phyloP scores from a whole-genome alignment of 2,329 filamentous ascomycete species.

The Hortaea werneckii region DNA sequence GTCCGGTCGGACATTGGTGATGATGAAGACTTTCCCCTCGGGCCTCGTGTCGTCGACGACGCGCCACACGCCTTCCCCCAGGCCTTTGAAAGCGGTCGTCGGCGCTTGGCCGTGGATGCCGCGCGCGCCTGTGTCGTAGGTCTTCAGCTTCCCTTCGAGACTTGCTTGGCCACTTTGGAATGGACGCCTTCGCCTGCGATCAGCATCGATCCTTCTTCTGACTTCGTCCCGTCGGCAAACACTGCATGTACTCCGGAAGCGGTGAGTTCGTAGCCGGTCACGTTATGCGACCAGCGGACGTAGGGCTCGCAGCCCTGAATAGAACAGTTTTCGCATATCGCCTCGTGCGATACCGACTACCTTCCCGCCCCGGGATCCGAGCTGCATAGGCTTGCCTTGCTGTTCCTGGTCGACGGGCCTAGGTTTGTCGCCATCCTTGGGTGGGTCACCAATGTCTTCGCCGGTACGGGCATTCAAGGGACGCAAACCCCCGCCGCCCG shows the following conservation, averaged over 20 bases:
- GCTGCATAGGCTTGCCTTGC: conserved; percentile 9
- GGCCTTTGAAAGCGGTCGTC: conserved; percentile 48
- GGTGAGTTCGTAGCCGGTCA: conserved; percentile 50
- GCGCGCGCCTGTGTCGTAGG: conserved; percentile 53
- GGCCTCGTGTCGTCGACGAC: conserved; percentile 41
- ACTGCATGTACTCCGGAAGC: conserved; percentile 44
- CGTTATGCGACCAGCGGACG: conserved; percentile 47
- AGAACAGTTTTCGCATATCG: conserved; percentile 51
- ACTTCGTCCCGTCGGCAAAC: conserved; percentile 52
- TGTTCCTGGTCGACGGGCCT: conserved; percentile 2
- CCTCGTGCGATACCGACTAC: conserved; percentile 53
- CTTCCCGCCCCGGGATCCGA: conserved; percentile 47
- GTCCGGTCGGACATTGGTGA: conserved; percentile 53
- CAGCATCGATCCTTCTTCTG: conserved; percentile 48
- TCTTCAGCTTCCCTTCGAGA: conserved; percentile 49
- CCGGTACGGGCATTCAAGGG: conserved; percentile 46
- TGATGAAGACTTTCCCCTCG: conserved; percentile 42
- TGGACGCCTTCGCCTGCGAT: conserved; percentile 55
- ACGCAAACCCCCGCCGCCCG: conserved; percentile 44
- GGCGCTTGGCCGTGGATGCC: conserved; percentile 58
- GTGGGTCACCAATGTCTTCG: conserved; percentile 18
- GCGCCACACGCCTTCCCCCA: conserved; percentile 55
- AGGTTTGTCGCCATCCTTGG: neutral
- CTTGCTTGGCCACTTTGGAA: conserved; percentile 49
- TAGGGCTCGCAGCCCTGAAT: conserved; percentile 46